Conservation (phyloP, 2,329 filamentous ascomycete genomes). For the Colletotrichum horii region DNA sequence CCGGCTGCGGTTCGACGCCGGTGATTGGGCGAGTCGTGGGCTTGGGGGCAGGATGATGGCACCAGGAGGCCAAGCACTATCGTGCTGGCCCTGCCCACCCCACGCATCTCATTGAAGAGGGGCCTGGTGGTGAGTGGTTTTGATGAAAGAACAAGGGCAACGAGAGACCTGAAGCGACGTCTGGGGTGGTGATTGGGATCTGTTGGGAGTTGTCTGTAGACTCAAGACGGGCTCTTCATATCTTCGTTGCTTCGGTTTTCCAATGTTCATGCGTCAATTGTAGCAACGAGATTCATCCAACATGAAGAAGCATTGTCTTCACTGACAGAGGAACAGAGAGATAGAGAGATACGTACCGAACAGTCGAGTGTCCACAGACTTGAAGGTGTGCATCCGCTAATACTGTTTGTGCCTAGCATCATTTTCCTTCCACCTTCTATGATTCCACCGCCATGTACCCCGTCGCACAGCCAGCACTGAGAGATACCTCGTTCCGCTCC, state of each 20-base stretch:
- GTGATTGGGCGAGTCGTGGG: neutral
- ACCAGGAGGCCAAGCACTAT: neutral
- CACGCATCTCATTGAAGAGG: neutral
- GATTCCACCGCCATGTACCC: neutral
- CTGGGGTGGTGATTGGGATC: neutral
- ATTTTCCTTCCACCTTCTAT: neutral
- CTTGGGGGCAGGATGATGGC: neutral
- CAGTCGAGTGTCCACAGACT: neutral
- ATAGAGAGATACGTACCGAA: neutral
- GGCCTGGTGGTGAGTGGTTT: neutral
- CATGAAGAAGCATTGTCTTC: neutral
- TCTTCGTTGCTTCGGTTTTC: neutral
- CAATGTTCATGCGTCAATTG: neutral
- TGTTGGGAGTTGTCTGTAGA: neutral
- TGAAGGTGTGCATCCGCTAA: neutral
- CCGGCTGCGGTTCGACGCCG: neutral
- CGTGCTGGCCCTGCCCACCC: neutral
- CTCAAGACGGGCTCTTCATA: neutral
- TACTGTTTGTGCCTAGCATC: neutral
- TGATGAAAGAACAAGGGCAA: neutral
- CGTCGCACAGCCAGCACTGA: neutral
- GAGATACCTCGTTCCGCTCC: neutral
- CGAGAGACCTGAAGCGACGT: neutral
- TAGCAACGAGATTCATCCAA: neutral
- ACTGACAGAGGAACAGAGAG: neutral